Percentiles rank a stretch among this genome's conserved stretches.
Evolutionary conservation across 164 flowering plant species (phyloP).

Genomic region (Aristolochia contorta): DNA sequence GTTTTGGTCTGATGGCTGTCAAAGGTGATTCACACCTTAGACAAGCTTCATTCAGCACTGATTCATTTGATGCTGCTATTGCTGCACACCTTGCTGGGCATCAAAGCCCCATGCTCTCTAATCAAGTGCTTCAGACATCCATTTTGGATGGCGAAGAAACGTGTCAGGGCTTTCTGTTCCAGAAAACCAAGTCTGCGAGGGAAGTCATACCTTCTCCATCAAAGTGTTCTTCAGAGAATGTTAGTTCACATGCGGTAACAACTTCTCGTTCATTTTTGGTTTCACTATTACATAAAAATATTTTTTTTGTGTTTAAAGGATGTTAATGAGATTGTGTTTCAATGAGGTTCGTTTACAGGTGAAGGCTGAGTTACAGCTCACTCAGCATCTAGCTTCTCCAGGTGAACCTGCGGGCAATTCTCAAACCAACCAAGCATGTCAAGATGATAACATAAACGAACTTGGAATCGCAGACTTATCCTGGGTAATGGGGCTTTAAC

Average conservation of each 20-base stretch:
- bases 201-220: slow-evolving; percentile 11
- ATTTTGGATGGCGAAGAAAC: slow-evolving; percentile 97
- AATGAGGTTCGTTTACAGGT: background rate
- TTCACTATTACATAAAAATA: background rate
- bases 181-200: slow-evolving; percentile 21
- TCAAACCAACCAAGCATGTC: slow-evolving; percentile 18
- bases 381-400: slow-evolving; percentile 15
- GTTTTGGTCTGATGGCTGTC: slow-evolving; percentile 15
- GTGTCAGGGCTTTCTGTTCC: slow-evolving; percentile 84
- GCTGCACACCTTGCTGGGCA: slow-evolving; percentile 71
- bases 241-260: slow-evolving; percentile 14
- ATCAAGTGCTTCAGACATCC: slow-evolving; percentile 36
- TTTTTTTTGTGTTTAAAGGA: background rate
- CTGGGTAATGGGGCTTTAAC: slow-evolving; percentile 37
- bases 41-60: slow-evolving; percentile 64
- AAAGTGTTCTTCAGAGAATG: slow-evolving; percentile 13
- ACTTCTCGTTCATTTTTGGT: slow-evolving; percentile 32
- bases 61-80: slow-evolving; percentile 95
- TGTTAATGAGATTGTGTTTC: background rate
- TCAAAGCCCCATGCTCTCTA: slow-evolving; percentile 26
- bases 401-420: slow-evolving; percentile 17
- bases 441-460: slow-evolving; percentile 14
- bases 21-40: slow-evolving; percentile 32
- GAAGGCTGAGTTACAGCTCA: no score
- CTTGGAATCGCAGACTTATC: slow-evolving; percentile 39